A percentile compares a stretch with the other conserved stretches of the same genome.
These are phyloP conservation scores for Dendryphion nanum DNA, from an alignment of 2,329 filamentous ascomycete genomes.

Conservation along the genomic window DNA sequence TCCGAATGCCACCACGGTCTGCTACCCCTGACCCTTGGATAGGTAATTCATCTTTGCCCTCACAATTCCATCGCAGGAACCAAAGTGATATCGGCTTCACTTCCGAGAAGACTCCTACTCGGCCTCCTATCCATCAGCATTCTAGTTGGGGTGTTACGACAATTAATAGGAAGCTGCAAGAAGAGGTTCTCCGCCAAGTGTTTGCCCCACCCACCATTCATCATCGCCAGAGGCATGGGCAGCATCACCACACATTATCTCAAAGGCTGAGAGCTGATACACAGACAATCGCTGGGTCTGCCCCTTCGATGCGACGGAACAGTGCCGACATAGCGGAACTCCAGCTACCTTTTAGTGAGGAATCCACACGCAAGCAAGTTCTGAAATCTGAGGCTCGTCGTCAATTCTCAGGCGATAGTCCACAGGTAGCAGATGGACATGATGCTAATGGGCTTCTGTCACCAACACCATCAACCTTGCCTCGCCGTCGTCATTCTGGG, in stretches of 20 bases:
- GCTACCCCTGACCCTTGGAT: slow-evolving; percentile 39
- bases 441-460: slow-evolving; percentile 16
- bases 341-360: slow-evolving; percentile 24
- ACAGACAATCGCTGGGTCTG: slow-evolving; percentile 29
- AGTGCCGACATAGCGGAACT: slow-evolving; percentile 37
- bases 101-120: slow-evolving; percentile 17
- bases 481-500: slow-evolving; percentile 76
- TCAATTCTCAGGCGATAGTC: slow-evolving; percentile 17
- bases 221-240: slow-evolving; percentile 66
- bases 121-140: slow-evolving; percentile 49
- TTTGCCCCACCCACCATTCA: slow-evolving; percentile 82
- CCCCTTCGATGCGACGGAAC: slow-evolving; percentile 36
- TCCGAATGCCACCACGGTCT: slow-evolving; percentile 58
- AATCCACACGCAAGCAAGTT: slow-evolving; percentile 43
- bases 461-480: slow-evolving; percentile 26
- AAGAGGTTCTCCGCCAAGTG: slow-evolving; percentile 89
- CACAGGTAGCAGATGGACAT: slow-evolving; percentile 13
- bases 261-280: slow-evolving; percentile 29
- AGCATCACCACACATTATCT: slow-evolving; percentile 60
- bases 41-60: slow-evolving; percentile 23
- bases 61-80: slow-evolving; percentile 35
- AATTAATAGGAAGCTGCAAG: slow-evolving; percentile 82
- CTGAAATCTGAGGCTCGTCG: slow-evolving; percentile 42
- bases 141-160: slow-evolving; percentile 84
- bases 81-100: slow-evolving; percentile 31